Evolutionary conservation across 1,139 yeast species (phyloP).

Genomic region (Taphrina confusa): DNA sequence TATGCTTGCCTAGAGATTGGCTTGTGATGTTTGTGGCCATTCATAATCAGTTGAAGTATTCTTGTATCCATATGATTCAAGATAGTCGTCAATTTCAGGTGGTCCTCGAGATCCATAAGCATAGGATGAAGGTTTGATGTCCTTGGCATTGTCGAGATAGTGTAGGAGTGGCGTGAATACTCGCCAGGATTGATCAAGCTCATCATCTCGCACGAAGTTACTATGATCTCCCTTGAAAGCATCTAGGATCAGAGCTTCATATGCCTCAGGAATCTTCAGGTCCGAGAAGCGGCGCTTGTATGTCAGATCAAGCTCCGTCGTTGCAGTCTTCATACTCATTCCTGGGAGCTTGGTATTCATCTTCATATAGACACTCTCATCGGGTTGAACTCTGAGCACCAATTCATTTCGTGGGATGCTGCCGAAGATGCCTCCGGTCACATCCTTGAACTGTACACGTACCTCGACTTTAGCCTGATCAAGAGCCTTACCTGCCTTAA

Average conservation of each 20-base stretch:
- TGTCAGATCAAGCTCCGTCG: constrained; percentile 87
- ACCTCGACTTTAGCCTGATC: constrained; percentile 72
- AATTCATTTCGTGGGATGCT: constrained; percentile 87
- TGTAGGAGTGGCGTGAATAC: constrained; percentile 88
- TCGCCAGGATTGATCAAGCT: constrained; percentile 89
- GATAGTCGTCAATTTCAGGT: constrained; percentile 58
- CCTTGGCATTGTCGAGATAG: constrained; percentile 62
- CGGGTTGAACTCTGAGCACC: constrained; percentile 90
- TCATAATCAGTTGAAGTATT: constrained; percentile 65
- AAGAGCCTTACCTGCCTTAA: constrained; percentile 85
- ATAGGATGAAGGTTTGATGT: constrained; percentile 59
- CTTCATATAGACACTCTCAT: constrained; percentile 89
- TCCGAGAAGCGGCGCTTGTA: constrained; percentile 79
- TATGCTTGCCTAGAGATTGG: constrained; percentile 7
- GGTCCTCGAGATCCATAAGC: constrained; percentile 96
- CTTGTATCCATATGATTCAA: constrained; percentile 68
- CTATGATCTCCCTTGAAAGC: constrained; percentile 90
- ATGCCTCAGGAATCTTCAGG: constrained; percentile 89
- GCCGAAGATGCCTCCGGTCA: constrained; percentile 76
- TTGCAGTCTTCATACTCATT: constrained; percentile 71
- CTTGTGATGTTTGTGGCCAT: constrained; percentile 58
- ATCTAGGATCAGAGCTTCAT: constrained; percentile 92
- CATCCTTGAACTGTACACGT: constrained; percentile 86
- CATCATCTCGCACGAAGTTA: constrained; percentile 97
- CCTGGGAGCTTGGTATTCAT: constrained; percentile 94